These are phyloP conservation scores for Pestalotiopsis sp. DNA, from an alignment of 2,329 filamentous ascomycete genomes.

Conservation along the genomic window DNA sequence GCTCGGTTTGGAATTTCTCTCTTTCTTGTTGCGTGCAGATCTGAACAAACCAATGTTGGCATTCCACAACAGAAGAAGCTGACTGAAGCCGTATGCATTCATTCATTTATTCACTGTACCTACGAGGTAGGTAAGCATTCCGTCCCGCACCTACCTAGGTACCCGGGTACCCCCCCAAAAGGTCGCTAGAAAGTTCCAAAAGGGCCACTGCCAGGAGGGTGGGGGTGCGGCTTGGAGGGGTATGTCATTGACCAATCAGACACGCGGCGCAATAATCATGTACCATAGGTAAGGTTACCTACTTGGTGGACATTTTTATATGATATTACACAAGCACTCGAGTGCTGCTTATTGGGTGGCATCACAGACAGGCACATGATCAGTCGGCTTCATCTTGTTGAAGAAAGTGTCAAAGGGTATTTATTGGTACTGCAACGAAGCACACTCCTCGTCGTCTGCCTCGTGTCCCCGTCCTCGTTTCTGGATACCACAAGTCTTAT, in stretches of 20 bases:
- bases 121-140: background rate
- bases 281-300: too few species aligned
- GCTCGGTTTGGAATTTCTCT: background rate
- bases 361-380: background rate
- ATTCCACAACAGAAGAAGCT: background rate
- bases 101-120: background rate
- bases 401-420: slow-evolving; percentile 14
- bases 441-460: background rate
- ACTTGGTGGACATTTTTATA: too few species aligned
- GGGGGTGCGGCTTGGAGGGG: too few species aligned
- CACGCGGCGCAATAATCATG: too few species aligned
- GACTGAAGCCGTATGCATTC: background rate
- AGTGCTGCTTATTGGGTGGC: too few species aligned
- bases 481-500: background rate
- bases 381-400: background rate
- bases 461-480: background rate
- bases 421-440: background rate
- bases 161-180: too few species aligned
- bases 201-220: too few species aligned
- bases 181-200: too few species aligned
- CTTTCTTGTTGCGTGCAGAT: background rate
- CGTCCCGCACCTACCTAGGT: background rate
- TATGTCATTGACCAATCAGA: too few species aligned
- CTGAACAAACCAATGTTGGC: background rate
- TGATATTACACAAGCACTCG: too few species aligned